Evolutionary conservation across 2,329 filamentous ascomycete genomes (phyloP).

Genomic region (Sporothrix variecibatus): DNA sequence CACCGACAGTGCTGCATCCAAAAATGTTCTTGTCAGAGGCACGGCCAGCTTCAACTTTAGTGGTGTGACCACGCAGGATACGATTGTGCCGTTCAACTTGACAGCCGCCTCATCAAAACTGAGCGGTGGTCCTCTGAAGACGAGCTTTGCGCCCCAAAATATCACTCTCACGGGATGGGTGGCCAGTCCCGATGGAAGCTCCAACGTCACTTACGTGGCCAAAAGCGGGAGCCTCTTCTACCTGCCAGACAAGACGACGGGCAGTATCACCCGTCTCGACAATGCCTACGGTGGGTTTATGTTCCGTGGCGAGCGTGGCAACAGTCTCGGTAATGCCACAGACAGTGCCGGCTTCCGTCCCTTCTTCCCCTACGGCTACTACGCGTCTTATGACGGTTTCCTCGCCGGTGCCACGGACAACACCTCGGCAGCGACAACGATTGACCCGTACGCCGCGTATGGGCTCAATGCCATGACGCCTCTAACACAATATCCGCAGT

Average conservation of each 20-base stretch:
- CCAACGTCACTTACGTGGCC: slow-evolving; percentile 39
- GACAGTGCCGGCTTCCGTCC: slow-evolving; percentile 39
- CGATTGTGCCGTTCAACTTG: slow-evolving; percentile 44
- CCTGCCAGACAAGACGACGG: slow-evolving; percentile 47
- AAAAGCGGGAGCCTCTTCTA: slow-evolving; percentile 42
- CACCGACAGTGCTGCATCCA: slow-evolving; percentile 28
- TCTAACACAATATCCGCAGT: slow-evolving; percentile 44
- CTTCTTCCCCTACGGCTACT: slow-evolving; percentile 49
- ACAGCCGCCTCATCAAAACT: slow-evolving; percentile 9
- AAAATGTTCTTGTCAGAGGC: slow-evolving; percentile 39
- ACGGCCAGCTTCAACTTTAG: slow-evolving; percentile 37
- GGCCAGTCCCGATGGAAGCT: slow-evolving; percentile 32
- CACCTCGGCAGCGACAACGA: slow-evolving; percentile 34
- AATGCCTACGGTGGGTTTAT: slow-evolving; percentile 48
- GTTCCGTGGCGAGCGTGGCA: slow-evolving; percentile 38
- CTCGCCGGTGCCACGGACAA: slow-evolving; percentile 42
- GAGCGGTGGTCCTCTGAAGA: slow-evolving; percentile 34
- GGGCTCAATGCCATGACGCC: slow-evolving; percentile 51
- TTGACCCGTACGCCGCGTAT: slow-evolving; percentile 40
- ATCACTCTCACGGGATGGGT: slow-evolving; percentile 43
- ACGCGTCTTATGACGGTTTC: slow-evolving; percentile 47
- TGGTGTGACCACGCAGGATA: slow-evolving; percentile 35
- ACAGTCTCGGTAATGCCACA: neutral
- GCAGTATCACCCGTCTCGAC: slow-evolving; percentile 49
- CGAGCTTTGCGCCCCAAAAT: slow-evolving; percentile 43